Evolutionary conservation across 2,329 filamentous ascomycete genomes (phyloP).

Genomic region (Colletotrichum orbiculare): DNA sequence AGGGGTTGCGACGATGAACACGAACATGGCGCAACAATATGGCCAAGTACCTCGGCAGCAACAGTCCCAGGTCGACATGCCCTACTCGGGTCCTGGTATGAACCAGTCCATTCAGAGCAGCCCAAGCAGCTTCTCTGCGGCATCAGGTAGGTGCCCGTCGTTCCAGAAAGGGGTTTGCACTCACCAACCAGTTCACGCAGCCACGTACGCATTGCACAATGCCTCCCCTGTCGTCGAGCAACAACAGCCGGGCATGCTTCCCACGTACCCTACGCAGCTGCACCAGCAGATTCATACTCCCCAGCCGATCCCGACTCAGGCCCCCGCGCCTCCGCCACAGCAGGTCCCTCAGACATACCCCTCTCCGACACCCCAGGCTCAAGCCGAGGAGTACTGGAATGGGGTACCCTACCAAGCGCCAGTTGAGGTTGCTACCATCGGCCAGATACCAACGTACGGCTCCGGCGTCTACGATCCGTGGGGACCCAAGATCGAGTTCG

Average conservation of each 20-base stretch:
- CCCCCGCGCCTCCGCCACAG: constrained; percentile 39
- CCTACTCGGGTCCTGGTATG: constrained; percentile 60
- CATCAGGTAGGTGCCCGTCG: constrained; percentile 64
- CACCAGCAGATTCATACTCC: constrained; percentile 47
- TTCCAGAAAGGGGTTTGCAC: constrained; percentile 68
- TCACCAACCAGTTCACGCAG: constrained; percentile 60
- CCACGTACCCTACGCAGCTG: constrained; percentile 51
- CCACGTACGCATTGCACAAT: constrained; percentile 60
- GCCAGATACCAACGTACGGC: constrained; percentile 61
- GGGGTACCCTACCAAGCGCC: constrained; percentile 64
- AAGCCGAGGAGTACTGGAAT: constrained; percentile 65
- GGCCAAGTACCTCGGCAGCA: constrained; percentile 59
- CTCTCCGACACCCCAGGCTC: constrained; percentile 50
- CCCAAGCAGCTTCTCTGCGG: constrained; percentile 67
- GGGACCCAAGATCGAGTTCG: constrained; percentile 66
- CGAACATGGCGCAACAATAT: constrained; percentile 62
- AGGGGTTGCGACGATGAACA: constrained; percentile 70
- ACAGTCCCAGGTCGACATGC: constrained; percentile 56
- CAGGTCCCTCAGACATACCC: constrained; percentile 43
- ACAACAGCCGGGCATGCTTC: constrained; percentile 53
- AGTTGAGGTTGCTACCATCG: constrained; percentile 66
- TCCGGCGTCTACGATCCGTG: constrained; percentile 65
- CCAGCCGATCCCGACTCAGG: constrained; percentile 46
- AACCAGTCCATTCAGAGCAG: constrained; percentile 67
- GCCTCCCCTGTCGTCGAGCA: constrained; percentile 60